Base-by-base conservation (phyloP, 768 basidiomycete genomes). In the Ramaria rubella region DNA sequence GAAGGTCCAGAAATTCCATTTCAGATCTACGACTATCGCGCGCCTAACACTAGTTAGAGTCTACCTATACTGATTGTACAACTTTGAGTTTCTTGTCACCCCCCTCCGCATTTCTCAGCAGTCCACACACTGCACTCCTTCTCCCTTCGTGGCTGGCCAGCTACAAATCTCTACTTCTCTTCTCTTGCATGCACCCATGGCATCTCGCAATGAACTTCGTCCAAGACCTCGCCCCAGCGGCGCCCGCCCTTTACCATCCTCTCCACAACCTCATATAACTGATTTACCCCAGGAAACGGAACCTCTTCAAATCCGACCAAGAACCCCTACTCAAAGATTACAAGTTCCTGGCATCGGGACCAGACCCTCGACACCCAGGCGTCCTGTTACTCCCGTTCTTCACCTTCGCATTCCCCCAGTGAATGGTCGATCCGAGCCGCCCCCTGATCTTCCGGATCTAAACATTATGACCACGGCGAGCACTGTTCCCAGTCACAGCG, bases 221-320 rank as follows among this genome's bases (percentile, higher is more conserved):
- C 57, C 66, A 23, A 58, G 56, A 55, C 63, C 65, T 19, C 75
- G 79, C 53, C 81, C 81, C 38, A 67, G 73, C 55, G 82, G 82
- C 26, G 82, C 82, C 43, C 78, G 81, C 30, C 72, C 63, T 14
- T 61, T 69, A 43, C 71, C 63, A 0, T 66, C 76, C 38, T 81
- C 76, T 5, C 78, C 75, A 67, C 71, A 27, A 66, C 69, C 49
- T 59, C 43, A 33, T 49, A 36, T 27, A 30, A n/a, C 45, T 6
- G 55, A 56, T 14, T 49, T 48, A n/a, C 44, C 54, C 55, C 63
- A 69, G 1, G 75, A 68, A 49, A 68, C 66, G 17, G 66, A 66
- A 17, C 76, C 77, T 57, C 73, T 78, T 38, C 69, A 65, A 52
- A 73, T 74, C 34, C 75, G 68, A 30, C 57, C 67, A 24, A 58